Base-by-base conservation (phyloP, 768 basidiomycete genomes). In the Suillus subalutaceus region DNA sequence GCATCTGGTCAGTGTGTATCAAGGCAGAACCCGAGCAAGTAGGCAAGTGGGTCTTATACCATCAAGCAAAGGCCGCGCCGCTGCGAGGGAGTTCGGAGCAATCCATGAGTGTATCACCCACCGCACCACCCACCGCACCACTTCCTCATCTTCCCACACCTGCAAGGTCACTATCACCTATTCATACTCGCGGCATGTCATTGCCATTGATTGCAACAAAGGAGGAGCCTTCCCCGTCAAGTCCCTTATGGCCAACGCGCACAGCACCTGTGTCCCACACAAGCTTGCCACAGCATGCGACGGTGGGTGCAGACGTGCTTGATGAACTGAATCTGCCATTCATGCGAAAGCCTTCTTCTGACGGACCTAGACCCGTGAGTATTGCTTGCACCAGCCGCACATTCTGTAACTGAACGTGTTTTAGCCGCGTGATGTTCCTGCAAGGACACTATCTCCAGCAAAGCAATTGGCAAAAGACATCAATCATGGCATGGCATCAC, bases 151-250 rank as follows among this genome's bases (percentile, higher is more conserved):
- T 77, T 43, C 76, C 76, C 1, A 77, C 76, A 0, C 76, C 75
- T 35, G 67, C 77, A 20, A 68, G 69, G 23, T 77, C 75, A 0
- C 56, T 65, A 18, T 76, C 75, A 7, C 75, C 76, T 0, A 38
- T 63, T 0, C 53, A 38, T 60, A 65, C 67, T 0, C 69, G 68
- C 1, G 62, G 64, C 3, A 64, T 64, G 30, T 78, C 77, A n/a
- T 59, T 78, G 38, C 76, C 76, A 0, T 71, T 72, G 32, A 78
- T 77, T 41, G 72, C 71, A 10, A 68, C 78, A 58, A 77, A 77
- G 65, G 35, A 67, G 13, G 76, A 77, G n/a, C 13, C 44, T n/a
- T 57, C 38, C 8, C 37, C 50, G 23, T 1, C 26, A 6, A 56
- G 61, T 5, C 67, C 67, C 20, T 12, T 63, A 44, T 63, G 35